Percentiles rank a stretch among this genome's conserved stretches.
These are phyloP conservation scores for Yamadazyma mexicana DNA, from an alignment of 1,139 yeast species.

Conservation along the genomic window DNA sequence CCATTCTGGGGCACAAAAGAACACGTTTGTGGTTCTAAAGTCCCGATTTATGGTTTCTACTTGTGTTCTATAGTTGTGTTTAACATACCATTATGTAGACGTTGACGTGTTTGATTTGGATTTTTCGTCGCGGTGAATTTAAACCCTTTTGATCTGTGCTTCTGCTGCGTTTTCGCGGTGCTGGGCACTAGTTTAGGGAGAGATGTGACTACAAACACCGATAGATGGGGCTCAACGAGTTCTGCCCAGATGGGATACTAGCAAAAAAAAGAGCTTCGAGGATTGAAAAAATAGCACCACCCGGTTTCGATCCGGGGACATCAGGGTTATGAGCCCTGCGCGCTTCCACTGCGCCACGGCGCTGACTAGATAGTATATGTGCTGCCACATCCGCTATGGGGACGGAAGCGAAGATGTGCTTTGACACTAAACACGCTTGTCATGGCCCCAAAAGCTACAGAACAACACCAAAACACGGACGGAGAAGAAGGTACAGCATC, in stretches of 20 bases:
- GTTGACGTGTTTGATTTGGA: neutral
- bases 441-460: too few species aligned
- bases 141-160: neutral
- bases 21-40: too few species aligned
- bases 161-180: neutral
- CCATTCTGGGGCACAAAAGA: too few species aligned
- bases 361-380: conserved; percentile 31
- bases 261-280: neutral
- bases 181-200: too few species aligned
- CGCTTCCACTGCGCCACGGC: conserved; percentile 99
- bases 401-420: neutral
- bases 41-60: too few species aligned
- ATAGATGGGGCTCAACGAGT: too few species aligned
- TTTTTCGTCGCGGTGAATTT: neutral
- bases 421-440: too few species aligned
- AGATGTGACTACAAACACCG: too few species aligned
- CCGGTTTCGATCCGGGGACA: conserved; percentile 99
- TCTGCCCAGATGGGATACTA: neutral
- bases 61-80: too few species aligned
- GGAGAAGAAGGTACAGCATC: too few species aligned
- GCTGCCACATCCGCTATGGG: neutral
- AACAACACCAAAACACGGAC: too few species aligned
- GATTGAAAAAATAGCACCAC: conserved; percentile 73
- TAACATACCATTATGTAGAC: neutral
- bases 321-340: conserved; percentile 99